These are phyloP conservation scores for Hymenoscyphus albidus DNA, from an alignment of 2,329 filamentous ascomycete species.

Conservation along the genomic window DNA sequence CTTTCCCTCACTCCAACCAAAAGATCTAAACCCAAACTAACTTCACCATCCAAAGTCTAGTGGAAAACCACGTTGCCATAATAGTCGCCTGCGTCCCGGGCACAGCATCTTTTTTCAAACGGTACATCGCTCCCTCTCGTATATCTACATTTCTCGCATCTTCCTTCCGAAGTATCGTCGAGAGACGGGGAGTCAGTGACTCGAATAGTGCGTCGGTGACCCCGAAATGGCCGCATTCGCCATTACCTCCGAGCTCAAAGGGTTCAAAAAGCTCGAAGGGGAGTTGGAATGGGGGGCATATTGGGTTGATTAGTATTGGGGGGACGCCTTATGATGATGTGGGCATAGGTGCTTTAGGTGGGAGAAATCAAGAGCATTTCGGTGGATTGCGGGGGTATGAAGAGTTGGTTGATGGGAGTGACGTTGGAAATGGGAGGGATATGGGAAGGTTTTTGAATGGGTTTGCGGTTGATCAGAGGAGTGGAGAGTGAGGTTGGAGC, in stretches of 20 bases:
- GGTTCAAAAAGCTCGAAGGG: neutral
- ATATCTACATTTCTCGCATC: neutral
- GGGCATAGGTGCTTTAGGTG: neutral
- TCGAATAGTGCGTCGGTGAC: neutral
- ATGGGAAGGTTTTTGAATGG: neutral
- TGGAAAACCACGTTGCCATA: conserved; percentile 14
- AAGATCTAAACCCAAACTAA: neutral
- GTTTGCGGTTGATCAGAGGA: neutral
- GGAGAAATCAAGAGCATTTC: neutral
- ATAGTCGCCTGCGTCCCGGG: conserved; percentile 15
- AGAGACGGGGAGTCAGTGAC: neutral
- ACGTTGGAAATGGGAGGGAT: neutral
- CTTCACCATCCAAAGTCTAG: neutral
- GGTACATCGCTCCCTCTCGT: conserved; percentile 1
- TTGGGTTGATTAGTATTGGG: neutral
- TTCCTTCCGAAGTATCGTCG: neutral
- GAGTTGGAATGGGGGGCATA: neutral
- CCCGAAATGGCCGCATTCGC: neutral
- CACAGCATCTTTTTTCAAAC: conserved; percentile 10
- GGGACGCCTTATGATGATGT: neutral
- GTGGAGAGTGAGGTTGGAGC: neutral
- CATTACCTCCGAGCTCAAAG: neutral
- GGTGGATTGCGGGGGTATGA: neutral
- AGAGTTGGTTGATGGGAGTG: neutral
- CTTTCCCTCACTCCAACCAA: neutral